Evolutionary conservation across 2,329 filamentous ascomycete species (phyloP).

Genomic region (Exophiala viscosa): DNA sequence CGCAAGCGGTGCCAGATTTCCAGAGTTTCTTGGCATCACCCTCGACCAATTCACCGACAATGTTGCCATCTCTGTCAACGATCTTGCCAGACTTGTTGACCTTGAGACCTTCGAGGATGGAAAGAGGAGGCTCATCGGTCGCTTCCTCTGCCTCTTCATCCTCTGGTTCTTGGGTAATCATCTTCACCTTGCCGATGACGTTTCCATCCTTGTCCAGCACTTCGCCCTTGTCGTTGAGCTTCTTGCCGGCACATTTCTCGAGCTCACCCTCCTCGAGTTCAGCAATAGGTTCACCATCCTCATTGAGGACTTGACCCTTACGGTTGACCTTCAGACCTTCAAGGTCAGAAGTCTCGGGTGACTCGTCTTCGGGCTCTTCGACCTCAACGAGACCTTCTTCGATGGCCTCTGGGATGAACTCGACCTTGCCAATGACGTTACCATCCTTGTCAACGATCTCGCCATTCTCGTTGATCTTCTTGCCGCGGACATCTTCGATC

Average conservation of each 20-base stretch:
- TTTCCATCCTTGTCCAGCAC: constrained; percentile 49
- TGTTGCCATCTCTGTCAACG: constrained; percentile 43
- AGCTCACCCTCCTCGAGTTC: constrained; percentile 33
- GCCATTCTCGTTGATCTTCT: constrained; percentile 34
- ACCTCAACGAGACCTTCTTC: constrained; percentile 32
- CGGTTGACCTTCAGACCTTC: constrained; percentile 44
- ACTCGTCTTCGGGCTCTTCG: constrained; percentile 20
- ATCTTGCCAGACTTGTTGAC: constrained; percentile 45
- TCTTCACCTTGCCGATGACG: constrained; percentile 43
- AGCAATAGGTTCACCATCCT: constrained; percentile 34
- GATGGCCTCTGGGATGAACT: constrained; percentile 28
- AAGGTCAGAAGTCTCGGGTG: constrained; percentile 29
- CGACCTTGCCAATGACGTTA: constrained; percentile 33
- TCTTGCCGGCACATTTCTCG: constrained; percentile 32
- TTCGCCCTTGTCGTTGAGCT: constrained; percentile 39
- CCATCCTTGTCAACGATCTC: constrained; percentile 37
- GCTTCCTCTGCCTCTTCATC: constrained; percentile 30
- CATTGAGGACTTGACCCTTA: constrained; percentile 37
- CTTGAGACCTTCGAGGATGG: constrained; percentile 38
- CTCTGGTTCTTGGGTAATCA: constrained; percentile 39
- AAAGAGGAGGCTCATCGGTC: constrained; percentile 34
- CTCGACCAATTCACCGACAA: constrained; percentile 56
- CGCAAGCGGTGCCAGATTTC: constrained; percentile 39
- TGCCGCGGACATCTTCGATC: constrained; percentile 32
- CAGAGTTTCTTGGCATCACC: constrained; percentile 62